Evolutionary conservation across 108 stramenopile genomes (phyloP), one percentile per base, ranked within the genome.

Genomic region (Cyclotella kingstonii): DNA sequence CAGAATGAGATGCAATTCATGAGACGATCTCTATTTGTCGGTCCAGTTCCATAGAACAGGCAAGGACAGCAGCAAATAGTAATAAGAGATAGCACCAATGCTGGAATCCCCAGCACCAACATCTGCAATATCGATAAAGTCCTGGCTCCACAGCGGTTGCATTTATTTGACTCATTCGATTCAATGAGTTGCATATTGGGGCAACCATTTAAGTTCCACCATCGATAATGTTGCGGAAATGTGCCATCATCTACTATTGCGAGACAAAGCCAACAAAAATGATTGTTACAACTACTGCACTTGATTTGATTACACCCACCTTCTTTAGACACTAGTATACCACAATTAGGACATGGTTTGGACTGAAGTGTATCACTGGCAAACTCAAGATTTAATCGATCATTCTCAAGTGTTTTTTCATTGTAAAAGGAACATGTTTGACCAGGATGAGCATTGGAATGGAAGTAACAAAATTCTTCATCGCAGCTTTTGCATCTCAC

Each of bases 161-260:
- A 56, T 27, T 23, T 22, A 18, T 42, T 39, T 12, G 54, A 78
- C 40, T 79, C 53, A 17, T 46, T 28, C 19, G 55, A 78, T 54
- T 80, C 79, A 68, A 82, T 79, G 46, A 84, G 52, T 43, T 84
- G 83, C 81, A 79, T 79, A 52, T 84, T 84, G 2, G 83, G 81
- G 30, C 83, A 84, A 2, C 83, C 83, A 28, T 34, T 48, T 10
- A 78, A 26, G 39, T 78, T 76, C 77, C 71, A 73, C 77, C 77
- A 78, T 48, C 81, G 64, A 50, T 82, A 84, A 59, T 84, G 82
- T 14, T 71, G 49, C 1, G 82, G 82, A 33, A 84, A 81, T 30
- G 82, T 72, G 5, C 81, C 81, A 38, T 70, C 70, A 56, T 84
- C 82, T 21, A 84, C 70, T 26, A 70, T 19, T 57, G 68, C 41